phyloP scores from a whole-genome alignment of 2,329 filamentous ascomycete species.

The Trichoderma brevicompactum region DNA sequence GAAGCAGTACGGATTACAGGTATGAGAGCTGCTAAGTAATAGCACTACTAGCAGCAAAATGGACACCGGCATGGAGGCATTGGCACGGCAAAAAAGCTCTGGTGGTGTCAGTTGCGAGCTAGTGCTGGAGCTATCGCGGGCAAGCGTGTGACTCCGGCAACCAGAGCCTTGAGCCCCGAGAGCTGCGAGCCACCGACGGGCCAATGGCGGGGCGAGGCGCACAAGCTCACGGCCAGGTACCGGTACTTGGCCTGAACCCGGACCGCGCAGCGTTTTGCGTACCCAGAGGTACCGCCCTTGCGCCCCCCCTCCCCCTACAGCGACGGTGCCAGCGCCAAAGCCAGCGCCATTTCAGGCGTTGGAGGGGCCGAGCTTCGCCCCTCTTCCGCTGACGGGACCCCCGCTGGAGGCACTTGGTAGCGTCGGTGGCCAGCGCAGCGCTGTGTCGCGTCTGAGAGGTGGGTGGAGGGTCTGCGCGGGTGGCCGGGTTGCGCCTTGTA shows the following conservation, averaged over 20 bases:
- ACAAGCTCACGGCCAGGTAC: constrained; percentile 6
- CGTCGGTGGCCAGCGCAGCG: constrained; percentile 32
- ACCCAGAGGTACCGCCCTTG: constrained; percentile 22
- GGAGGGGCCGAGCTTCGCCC: constrained; percentile 29
- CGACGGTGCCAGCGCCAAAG: background rate
- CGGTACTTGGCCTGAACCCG: constrained; percentile 1
- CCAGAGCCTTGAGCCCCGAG: constrained; percentile 24
- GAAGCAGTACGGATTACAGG: too few relatives aligned
- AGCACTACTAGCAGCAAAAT: too few relatives aligned
- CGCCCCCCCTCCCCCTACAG: constrained; percentile 16
- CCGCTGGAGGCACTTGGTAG: constrained; percentile 35
- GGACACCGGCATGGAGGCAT: too few relatives aligned
- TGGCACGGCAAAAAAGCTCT: constrained; percentile 10
- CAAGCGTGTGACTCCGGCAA: constrained; percentile 26
- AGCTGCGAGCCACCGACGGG: constrained; percentile 15
- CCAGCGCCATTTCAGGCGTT: constrained; percentile 5
- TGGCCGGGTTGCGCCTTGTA: background rate
- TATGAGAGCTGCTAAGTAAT: too few relatives aligned
- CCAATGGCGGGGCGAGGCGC: constrained; percentile 24
- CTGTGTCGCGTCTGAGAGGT: constrained; percentile 26
- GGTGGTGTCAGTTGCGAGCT: constrained; percentile 12
- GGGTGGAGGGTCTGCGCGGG: constrained; percentile 3
- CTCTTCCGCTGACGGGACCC: constrained; percentile 33
- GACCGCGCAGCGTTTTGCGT: background rate
- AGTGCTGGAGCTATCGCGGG: constrained; percentile 16